Base-by-base conservation (phyloP, 1,139 yeast genomes). In the Kodamaea anthophila region DNA sequence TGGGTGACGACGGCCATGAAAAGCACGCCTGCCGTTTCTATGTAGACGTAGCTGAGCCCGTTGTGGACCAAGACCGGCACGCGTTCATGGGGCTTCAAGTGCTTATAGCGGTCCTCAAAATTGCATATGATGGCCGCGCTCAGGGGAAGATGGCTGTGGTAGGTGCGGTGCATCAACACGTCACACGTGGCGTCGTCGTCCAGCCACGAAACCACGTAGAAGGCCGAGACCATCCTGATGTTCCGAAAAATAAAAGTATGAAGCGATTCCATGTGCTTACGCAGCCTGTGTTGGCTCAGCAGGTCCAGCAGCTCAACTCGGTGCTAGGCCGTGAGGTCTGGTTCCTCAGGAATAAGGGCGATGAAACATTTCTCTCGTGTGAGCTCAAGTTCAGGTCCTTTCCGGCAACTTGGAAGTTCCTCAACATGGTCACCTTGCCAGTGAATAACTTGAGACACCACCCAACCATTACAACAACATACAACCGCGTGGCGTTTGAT, bases 391-490 rank as follows among this genome's bases (percentile, higher is more conserved):
- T 81, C 42, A 59, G 55, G 31, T 62, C 65, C 25, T 81, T 70
- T 46, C 75, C 74, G 34, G 61, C 63, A 19, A 77, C 88, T 0
- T 78, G 87, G 85, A 56, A 44, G 5, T 82, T 82, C 44, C 56
- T 85, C 15, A 77, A 74, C 16, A 66, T 67, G 32, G 70, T 83
- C 2, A 75, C 87, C 2, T 55, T 73, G 55, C 58, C 74, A 26
- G 69, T 86, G 1, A 83, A 81, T 46, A 44, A 59, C 2, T 54
- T 61, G 44, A 79, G 76, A 15, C 94, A 85, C 44, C 95, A 85
- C 48, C 94, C 94, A 0, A 74, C 76, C 0, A 74, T 81, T 4
- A 60, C 60, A 1, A 79, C 79, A 2, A 66, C 76, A 0, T 84
- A 83, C 46, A 83, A 77, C 42, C 54, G 59, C 24, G 85, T 83